These are phyloP conservation scores for Miamiensis avidus DNA, from an alignment of 169 alveolate species.

Conservation along the genomic window DNA sequence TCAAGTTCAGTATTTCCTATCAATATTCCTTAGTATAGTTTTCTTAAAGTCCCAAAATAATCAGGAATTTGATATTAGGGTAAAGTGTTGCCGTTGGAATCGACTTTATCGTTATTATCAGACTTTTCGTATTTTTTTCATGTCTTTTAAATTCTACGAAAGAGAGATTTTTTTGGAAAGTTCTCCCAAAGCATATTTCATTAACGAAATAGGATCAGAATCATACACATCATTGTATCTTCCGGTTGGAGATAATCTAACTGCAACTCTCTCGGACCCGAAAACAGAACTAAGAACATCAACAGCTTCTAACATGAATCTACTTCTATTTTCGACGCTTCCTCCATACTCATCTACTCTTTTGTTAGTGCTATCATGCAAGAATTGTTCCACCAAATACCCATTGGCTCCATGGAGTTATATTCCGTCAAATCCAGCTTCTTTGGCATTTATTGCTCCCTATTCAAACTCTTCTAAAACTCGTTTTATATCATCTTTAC, in stretches of 20 bases:
- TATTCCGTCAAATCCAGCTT: slow-evolving; percentile 79
- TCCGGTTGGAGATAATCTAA: slow-evolving; percentile 48
- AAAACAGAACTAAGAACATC: slow-evolving; percentile 48
- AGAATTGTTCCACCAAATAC: slow-evolving; percentile 53
- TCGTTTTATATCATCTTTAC: slow-evolving; percentile 7
- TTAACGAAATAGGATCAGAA: slow-evolving; percentile 33
- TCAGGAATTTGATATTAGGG: slow-evolving; percentile 3
- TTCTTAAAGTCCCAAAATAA: slow-evolving; percentile 7
- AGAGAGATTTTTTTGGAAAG: slow-evolving; percentile 26
- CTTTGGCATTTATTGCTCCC: slow-evolving; percentile 55
- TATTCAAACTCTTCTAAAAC: slow-evolving; percentile 4
- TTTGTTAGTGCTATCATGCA: slow-evolving; percentile 47
- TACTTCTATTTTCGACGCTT: slow-evolving; percentile 57
- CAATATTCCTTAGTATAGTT: slow-evolving; percentile 14
- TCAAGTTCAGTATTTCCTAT: slow-evolving; percentile 1
- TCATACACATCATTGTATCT: slow-evolving; percentile 37
- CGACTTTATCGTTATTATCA: slow-evolving; percentile 21
- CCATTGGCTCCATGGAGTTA: slow-evolving; percentile 73
- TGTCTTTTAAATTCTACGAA: slow-evolving; percentile 44
- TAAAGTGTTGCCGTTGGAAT: slow-evolving; percentile 2
- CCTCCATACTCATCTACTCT: slow-evolving; percentile 78
- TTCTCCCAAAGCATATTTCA: slow-evolving; percentile 15
- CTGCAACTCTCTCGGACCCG: slow-evolving; percentile 45
- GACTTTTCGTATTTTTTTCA: slow-evolving; percentile 10
- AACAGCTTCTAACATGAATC: slow-evolving; percentile 51